Conservation (phyloP, 495 filamentous ascomycete species). For the Tuber brumale region DNA sequence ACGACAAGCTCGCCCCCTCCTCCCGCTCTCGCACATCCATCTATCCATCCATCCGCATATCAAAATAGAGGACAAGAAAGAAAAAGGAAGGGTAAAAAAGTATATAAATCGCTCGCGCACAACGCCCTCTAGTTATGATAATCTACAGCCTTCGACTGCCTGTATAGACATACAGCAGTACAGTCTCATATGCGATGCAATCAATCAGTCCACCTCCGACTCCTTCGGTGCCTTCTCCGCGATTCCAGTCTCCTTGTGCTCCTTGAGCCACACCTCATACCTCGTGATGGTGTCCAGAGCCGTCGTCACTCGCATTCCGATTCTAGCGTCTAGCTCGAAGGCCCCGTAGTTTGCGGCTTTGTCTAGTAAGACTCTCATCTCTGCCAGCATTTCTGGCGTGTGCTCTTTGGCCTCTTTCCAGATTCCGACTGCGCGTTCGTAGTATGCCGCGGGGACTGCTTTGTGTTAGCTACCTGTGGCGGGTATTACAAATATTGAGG, state of each 20-base stretch:
- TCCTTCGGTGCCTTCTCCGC: not conserved
- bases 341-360: constrained; percentile 77
- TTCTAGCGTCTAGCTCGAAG: constrained; percentile 78
- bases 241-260: not conserved
- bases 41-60: not conserved
- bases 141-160: constrained; percentile 1
- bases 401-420: constrained; percentile 51
- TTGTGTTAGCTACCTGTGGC: constrained; percentile 1
- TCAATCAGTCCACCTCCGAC: not conserved
- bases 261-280: constrained; percentile 28
- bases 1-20: not conserved
- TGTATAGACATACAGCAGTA: constrained; percentile 12
- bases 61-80: constrained; percentile 7
- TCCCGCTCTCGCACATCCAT: not conserved
- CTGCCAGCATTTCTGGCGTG: not conserved
- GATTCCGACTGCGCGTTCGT: constrained; percentile 76
- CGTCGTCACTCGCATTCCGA: constrained; percentile 78
- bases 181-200: constrained; percentile 13
- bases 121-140: constrained; percentile 5
- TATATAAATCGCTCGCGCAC: not conserved
- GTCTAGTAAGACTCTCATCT: constrained; percentile 36
- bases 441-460: constrained; percentile 66
- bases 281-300: constrained; percentile 63
- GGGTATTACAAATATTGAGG: not conserved
- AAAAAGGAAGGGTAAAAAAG: not conserved